Base-by-base conservation (phyloP, 2,329 filamentous ascomycete genomes). In the Dactylellina leptospora region DNA sequence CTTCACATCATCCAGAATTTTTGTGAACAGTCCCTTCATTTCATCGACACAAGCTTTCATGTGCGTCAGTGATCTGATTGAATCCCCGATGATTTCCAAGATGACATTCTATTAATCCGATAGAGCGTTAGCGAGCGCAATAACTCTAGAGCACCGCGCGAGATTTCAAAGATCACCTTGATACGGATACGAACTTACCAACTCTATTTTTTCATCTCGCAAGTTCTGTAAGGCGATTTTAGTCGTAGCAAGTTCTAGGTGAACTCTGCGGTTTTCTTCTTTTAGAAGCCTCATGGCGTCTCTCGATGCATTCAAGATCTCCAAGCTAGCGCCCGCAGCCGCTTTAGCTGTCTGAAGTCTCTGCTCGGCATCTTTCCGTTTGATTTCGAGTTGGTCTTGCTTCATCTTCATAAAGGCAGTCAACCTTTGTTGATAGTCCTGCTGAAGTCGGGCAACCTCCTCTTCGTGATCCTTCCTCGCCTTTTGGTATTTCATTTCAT, bases 11-110 rank as follows among this genome's bases (percentile, higher is more conserved):
- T 44, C 33, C 5, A 54, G 48, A 23, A 62, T 62, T 22, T 38
- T 20, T 3, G 47, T 53, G 20, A 53, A 62, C 1, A 62, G 27
- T 4, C 20, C 33, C 20, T 53, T 54, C 18, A 62, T 42, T 11
- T 45, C 51, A 18, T 40, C 51, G 10, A 62, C 40, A 18, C 51
- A 54, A 16, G 28, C 13, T 11, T 62, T 62, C n/a, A 62, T 51
- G 11, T 28, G 44, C 6, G 59, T 28, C 10, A 62, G 27, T 3
- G 47, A 51, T 36, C 22, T 30, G 1, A 62, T 30, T 9, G 47
- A 40, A 10, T 62, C n/a, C 6, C 33, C 42, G 11, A 55, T 55
- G n/a, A 42, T 55, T 3, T 20, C 25, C n/a, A 54, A 33, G 33
- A 62, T 44, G 4, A 10, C 40, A 3, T 18, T 23, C 22, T 62